These are phyloP conservation scores for Xylaria grammica DNA, from an alignment of 495 filamentous ascomycete genomes.

Conservation along the genomic window DNA sequence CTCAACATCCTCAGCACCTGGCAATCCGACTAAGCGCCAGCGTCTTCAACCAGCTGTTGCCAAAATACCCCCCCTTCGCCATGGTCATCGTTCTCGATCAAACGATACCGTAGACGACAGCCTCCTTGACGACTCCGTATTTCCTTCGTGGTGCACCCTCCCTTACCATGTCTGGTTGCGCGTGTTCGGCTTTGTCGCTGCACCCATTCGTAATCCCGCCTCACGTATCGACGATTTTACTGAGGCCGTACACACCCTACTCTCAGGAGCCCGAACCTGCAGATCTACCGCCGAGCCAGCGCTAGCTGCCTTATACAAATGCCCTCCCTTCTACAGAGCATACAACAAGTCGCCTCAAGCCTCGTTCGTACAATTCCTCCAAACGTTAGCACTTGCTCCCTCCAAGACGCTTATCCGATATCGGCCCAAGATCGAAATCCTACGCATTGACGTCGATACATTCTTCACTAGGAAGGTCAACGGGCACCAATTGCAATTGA, in stretches of 20 bases:
- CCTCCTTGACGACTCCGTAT: slow-evolving; percentile 31
- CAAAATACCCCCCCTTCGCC: neutral
- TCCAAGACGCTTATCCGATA: slow-evolving; percentile 53
- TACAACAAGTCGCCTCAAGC: slow-evolving; percentile 45
- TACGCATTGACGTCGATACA: slow-evolving; percentile 67
- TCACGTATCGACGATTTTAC: slow-evolving; percentile 41
- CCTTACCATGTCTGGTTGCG: slow-evolving; percentile 74
- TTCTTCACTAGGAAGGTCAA: slow-evolving; percentile 34
- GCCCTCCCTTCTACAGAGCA: slow-evolving; percentile 58
- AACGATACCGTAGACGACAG: slow-evolving; percentile 8
- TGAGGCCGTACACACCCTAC: slow-evolving; percentile 60
- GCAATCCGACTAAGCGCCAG: slow-evolving; percentile 5
- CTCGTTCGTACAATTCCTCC: slow-evolving; percentile 51
- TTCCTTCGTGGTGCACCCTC: slow-evolving; percentile 70
- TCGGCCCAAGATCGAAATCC: slow-evolving; percentile 68
- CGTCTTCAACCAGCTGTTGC: neutral
- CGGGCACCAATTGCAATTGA: slow-evolving; percentile 48
- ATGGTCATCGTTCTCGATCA: neutral
- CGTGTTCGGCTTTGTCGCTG: slow-evolving; percentile 69
- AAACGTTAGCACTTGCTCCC: slow-evolving; percentile 27
- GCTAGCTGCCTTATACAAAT: slow-evolving; percentile 72
- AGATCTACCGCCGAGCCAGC: slow-evolving; percentile 74
- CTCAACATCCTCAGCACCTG: neutral
- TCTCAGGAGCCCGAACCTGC: slow-evolving; percentile 65
- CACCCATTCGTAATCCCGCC: slow-evolving; percentile 61